Conservation (phyloP, 1,284 basidiomycete species). For the Trichosporon sp. region DNA sequence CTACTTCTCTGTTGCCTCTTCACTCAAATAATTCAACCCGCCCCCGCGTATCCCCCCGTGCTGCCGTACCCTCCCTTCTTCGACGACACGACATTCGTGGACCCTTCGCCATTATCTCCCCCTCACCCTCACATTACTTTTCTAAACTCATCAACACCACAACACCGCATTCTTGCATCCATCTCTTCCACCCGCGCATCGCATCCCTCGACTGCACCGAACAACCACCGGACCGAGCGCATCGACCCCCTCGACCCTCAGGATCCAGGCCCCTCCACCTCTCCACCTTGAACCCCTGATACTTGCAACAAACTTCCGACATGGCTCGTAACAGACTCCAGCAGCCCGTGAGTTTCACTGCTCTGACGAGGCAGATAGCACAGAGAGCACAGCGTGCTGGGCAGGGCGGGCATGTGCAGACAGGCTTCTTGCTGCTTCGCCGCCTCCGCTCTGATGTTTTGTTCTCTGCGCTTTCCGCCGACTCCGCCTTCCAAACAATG, state of each 20-base stretch:
- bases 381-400: background rate
- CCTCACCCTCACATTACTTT: slow-evolving; percentile 18
- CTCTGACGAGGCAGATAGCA: slow-evolving; percentile 3
- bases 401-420: background rate
- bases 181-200: background rate
- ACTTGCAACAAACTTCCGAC: slow-evolving; percentile 8
- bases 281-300: slow-evolving; percentile 4
- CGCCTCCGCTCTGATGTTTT: background rate
- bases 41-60: background rate
- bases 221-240: background rate
- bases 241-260: background rate
- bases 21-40: background rate
- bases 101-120: background rate
- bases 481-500: background rate
- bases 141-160: slow-evolving; percentile 2
- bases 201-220: background rate
- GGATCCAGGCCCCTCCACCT: background rate
- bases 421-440: background rate
- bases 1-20: slow-evolving; percentile 4
- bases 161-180: slow-evolving; percentile 1
- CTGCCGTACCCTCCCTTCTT: background rate
- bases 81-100: slow-evolving; percentile 9
- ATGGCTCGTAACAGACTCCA: slow-evolving; percentile 35
- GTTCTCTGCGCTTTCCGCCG: background rate
- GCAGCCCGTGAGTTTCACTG: slow-evolving; percentile 26